These are phyloP conservation scores for Dalechampia spathulata DNA, from an alignment of 441 rosid genomes.

Conservation along the genomic window DNA sequence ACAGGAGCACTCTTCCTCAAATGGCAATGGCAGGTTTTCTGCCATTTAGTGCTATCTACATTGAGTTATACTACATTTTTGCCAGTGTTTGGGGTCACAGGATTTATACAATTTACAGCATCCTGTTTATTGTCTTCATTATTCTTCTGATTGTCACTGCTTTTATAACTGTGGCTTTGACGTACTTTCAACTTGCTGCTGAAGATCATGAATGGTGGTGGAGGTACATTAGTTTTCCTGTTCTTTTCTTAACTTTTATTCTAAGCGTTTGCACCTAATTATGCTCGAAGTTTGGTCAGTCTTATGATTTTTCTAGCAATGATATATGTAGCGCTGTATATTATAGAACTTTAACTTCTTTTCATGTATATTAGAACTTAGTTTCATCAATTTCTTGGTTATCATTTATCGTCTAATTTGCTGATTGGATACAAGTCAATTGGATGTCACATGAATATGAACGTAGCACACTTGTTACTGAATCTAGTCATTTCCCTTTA, in stretches of 20 bases:
- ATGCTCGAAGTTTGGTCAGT: too few species aligned
- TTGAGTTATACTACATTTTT: slow-evolving; percentile 67
- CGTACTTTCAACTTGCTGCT: slow-evolving; percentile 81
- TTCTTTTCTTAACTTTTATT: background rate
- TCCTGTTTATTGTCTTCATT: slow-evolving; percentile 68
- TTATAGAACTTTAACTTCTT: too few species aligned
- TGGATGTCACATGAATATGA: too few species aligned
- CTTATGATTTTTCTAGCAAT: too few species aligned
- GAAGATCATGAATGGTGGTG: slow-evolving; percentile 97
- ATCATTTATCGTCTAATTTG: background rate
- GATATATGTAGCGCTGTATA: too few species aligned
- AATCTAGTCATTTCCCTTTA: too few species aligned
- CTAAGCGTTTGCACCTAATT: too few species aligned
- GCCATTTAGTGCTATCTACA: slow-evolving; percentile 74
- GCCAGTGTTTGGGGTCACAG: slow-evolving; percentile 83
- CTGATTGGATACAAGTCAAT: too few species aligned
- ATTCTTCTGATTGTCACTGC: slow-evolving; percentile 81
- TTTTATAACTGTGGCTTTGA: slow-evolving; percentile 73
- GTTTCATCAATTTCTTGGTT: background rate
- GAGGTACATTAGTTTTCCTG: slow-evolving; percentile 38
- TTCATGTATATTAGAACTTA: background rate
- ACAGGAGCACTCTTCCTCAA: slow-evolving; percentile 62
- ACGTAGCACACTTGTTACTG: too few species aligned
- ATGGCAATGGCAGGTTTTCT: slow-evolving; percentile 83
- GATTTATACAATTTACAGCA: slow-evolving; percentile 69